A percentile compares a stretch with the other conserved stretches of the same genome.
Evolutionary conservation across 805 yeast species (phyloP).

Genomic region (Yarrowia hollandica): DNA sequence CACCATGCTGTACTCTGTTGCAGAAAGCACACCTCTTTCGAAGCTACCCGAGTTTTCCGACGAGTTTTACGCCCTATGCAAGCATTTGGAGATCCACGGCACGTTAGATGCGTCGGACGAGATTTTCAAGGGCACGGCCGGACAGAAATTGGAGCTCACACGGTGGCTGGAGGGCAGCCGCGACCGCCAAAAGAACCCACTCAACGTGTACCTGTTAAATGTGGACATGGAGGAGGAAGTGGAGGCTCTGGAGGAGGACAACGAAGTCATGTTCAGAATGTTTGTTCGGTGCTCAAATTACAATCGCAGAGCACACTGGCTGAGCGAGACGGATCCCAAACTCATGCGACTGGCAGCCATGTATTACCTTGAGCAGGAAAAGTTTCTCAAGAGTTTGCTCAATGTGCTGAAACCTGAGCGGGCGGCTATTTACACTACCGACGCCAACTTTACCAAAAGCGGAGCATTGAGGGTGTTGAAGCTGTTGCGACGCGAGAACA

Average conservation of each 20-base stretch:
- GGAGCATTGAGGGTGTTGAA: background rate
- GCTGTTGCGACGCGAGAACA: background rate
- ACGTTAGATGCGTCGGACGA: background rate
- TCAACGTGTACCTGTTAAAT: background rate
- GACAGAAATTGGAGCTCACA: slow-evolving; percentile 2
- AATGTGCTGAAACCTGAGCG: background rate
- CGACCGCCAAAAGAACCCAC: background rate
- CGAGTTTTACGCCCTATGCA: slow-evolving; percentile 11
- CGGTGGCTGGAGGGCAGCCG: slow-evolving; percentile 1
- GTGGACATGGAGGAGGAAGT: background rate
- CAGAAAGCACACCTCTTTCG: slow-evolving; percentile 4
- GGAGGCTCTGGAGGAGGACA: slow-evolving; percentile 8
- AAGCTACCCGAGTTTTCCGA: slow-evolving; percentile 12
- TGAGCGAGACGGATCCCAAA: background rate
- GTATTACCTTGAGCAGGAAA: slow-evolving; percentile 12
- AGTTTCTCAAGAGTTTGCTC: slow-evolving; percentile 2
- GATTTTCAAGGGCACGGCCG: slow-evolving; percentile 18
- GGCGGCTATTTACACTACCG: background rate
- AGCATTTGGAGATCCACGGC: background rate
- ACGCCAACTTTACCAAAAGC: background rate
- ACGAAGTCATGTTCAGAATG: slow-evolving; percentile 4
- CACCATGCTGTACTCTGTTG: slow-evolving; percentile 8
- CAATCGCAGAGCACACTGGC: slow-evolving; percentile 2
- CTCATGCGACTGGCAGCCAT: background rate
- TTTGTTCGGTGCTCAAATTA: slow-evolving; percentile 19